Conservation (phyloP, 768 basidiomycete genomes). For the Leucosporidium yakuticum region DNA sequence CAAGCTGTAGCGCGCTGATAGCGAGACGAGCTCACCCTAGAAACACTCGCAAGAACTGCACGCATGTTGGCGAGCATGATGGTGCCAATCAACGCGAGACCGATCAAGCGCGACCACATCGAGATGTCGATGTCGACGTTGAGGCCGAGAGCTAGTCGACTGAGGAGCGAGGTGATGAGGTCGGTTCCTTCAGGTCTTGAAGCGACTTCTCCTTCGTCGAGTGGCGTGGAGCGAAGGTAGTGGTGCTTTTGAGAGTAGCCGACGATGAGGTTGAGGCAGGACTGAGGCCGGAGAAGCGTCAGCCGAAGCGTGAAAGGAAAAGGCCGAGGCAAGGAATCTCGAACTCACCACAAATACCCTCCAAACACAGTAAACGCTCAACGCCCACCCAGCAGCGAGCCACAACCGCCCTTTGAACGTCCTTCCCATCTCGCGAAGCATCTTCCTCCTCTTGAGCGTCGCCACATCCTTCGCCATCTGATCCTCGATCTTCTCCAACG, state of each 20-base stretch:
- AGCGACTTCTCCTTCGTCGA: neutral
- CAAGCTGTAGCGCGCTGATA: too few relatives aligned
- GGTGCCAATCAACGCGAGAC: slow-evolving; percentile 34
- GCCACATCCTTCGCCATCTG: slow-evolving; percentile 37
- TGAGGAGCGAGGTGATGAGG: slow-evolving; percentile 33
- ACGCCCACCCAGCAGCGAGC: slow-evolving; percentile 33
- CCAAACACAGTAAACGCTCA: slow-evolving; percentile 38
- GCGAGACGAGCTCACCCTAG: slow-evolving; percentile 20
- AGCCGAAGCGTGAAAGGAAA: neutral
- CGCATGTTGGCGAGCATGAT: slow-evolving; percentile 40
- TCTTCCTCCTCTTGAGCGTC: slow-evolving; percentile 31
- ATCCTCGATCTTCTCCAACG: slow-evolving; percentile 33
- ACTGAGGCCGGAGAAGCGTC: slow-evolving; percentile 11
- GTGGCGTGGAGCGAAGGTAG: neutral
- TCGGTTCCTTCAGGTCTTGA: slow-evolving; percentile 18
- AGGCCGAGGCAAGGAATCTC: neutral
- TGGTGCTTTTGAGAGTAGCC: slow-evolving; percentile 32
- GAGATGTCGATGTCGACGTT: slow-evolving; percentile 37
- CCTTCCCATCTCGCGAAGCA: slow-evolving; percentile 33
- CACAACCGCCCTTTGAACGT: slow-evolving; percentile 32
- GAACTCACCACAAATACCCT: slow-evolving; percentile 34
- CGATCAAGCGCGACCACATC: slow-evolving; percentile 36
- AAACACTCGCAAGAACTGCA: slow-evolving; percentile 36
- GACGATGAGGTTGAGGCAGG: slow-evolving; percentile 36
- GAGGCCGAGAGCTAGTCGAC: slow-evolving; percentile 26